These are phyloP conservation scores for Leccinum olivaceopallidum DNA, from an alignment of 768 basidiomycete genomes.

Conservation along the genomic window DNA sequence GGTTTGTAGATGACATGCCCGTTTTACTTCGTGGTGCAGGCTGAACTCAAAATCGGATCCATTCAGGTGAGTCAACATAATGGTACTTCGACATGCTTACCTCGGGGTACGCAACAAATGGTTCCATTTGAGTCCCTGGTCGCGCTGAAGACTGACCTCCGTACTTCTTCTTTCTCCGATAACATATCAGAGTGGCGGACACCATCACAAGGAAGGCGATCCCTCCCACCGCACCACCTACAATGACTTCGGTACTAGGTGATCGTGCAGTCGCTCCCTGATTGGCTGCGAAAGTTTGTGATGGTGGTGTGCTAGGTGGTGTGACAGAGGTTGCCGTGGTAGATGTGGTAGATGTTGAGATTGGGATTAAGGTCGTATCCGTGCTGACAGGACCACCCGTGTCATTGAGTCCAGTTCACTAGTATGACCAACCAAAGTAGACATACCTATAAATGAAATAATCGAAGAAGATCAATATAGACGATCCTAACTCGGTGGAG, in stretches of 20 bases:
- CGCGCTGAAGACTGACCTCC: not conserved
- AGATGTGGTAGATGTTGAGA: too few species aligned
- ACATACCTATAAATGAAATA: conserved; percentile 24
- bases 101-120: not conserved
- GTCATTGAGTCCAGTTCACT: too few species aligned
- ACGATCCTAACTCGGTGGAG: not conserved
- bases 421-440: too few species aligned
- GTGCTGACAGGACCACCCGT: too few species aligned
- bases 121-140: not conserved
- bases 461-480: conserved; percentile 17
- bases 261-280: not conserved
- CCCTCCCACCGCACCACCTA: conserved; percentile 13
- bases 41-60: not conserved
- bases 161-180: not conserved
- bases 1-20: not conserved
- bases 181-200: not conserved
- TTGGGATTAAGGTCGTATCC: too few species aligned
- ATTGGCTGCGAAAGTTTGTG: not conserved
- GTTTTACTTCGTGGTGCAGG: not conserved
- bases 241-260: not conserved
- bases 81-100: not conserved
- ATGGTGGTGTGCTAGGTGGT: not conserved
- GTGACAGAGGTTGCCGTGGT: not conserved
- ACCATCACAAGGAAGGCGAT: not conserved
- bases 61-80: not conserved